phyloP scores from a whole-genome alignment of 2,329 filamentous ascomycete species.

The Trichoderma gracile region DNA sequence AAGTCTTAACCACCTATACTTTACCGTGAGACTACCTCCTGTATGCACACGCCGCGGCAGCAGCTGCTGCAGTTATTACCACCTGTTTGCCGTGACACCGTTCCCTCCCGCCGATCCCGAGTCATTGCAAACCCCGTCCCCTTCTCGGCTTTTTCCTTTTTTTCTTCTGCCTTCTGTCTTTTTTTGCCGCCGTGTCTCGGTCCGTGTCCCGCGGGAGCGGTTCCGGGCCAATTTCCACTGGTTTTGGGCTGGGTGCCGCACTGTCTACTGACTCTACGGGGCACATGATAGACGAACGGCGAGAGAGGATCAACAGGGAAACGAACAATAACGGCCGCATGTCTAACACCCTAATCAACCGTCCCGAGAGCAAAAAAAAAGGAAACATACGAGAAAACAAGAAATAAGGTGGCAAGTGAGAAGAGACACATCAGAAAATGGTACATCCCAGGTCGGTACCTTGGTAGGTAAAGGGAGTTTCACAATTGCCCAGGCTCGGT shows the following conservation, averaged over 20 bases:
- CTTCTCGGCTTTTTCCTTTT: not conserved
- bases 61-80: not conserved
- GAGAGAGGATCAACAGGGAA: not conserved
- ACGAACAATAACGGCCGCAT: not conserved
- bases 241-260: no score
- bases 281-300: not conserved
- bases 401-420: no score
- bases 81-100: conserved; percentile 10
- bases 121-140: conserved; percentile 12
- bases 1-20: no score
- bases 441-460: no score
- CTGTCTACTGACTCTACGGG: no score
- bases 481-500: not conserved
- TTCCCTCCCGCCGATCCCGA: conserved; percentile 18
- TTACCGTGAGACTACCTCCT: not conserved
- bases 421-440: not conserved
- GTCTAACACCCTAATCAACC: not conserved
- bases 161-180: not conserved
- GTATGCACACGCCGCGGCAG: not conserved
- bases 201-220: conserved; percentile 13
- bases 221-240: conserved; percentile 15
- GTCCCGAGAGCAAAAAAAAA: not conserved
- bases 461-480: not conserved
- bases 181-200: conserved; percentile 8
- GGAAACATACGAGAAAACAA: not conserved